Evolutionary conservation across 176 grass and related monocot species (phyloP).

Genomic region (Carex myosuroides): DNA sequence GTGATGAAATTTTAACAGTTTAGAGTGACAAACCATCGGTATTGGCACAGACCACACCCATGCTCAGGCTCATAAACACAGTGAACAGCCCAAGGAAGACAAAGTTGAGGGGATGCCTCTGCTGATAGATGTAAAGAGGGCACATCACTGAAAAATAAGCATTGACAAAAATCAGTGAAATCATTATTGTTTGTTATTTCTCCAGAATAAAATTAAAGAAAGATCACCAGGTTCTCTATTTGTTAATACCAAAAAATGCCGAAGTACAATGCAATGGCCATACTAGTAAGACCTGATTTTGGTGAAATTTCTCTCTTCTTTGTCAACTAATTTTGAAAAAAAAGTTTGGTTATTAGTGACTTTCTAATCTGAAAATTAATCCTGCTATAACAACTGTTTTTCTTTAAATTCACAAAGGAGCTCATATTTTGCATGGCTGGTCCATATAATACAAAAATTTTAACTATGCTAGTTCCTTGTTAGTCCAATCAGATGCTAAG

Average conservation of each 20-base stretch:
- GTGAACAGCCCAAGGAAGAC: conserved; percentile 87
- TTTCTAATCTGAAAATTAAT: not conserved
- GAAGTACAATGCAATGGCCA: not conserved
- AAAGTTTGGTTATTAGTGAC: not conserved
- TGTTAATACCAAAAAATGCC: not conserved
- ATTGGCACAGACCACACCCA: conserved; percentile 95
- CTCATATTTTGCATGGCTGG: not conserved
- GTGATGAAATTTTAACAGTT: not conserved
- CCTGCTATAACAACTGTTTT: not conserved
- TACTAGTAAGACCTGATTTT: not conserved
- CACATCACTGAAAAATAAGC: conserved; percentile 49
- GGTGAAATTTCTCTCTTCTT: not conserved
- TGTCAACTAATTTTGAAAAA: not conserved
- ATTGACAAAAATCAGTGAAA: not conserved
- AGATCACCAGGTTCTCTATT: not conserved
- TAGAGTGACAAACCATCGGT: conserved; percentile 54
- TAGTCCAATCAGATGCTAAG: not conserved
- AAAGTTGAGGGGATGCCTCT: conserved; percentile 88
- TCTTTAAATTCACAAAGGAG: not conserved
- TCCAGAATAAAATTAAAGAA: not conserved
- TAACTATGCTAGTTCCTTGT: not conserved
- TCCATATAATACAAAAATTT: not conserved
- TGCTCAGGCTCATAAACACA: conserved; percentile 87
- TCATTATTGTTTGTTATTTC: not conserved
- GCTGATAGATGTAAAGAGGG: conserved; percentile 86